These are phyloP conservation scores for Cystobasidium tubakii DNA, from an alignment of 768 basidiomycete genomes.

Conservation along the genomic window DNA sequence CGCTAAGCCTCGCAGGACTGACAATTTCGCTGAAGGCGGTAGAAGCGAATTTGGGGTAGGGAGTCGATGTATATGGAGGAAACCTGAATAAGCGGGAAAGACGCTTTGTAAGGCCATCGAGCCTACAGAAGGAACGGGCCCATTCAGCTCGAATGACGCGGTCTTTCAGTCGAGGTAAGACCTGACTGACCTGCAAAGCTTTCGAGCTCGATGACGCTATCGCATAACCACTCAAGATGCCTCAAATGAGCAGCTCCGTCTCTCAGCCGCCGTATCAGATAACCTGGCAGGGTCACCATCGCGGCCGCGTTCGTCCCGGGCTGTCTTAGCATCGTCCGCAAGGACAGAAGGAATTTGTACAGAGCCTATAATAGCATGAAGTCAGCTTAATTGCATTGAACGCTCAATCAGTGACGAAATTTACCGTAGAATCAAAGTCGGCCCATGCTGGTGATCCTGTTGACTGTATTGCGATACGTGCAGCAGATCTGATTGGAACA, in stretches of 20 bases:
- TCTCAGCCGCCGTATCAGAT: constrained; percentile 15
- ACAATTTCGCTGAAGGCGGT: constrained; percentile 74
- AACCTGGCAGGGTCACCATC: constrained; percentile 39
- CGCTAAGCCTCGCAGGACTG: constrained; percentile 71
- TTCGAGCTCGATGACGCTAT: constrained; percentile 41
- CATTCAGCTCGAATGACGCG: background rate
- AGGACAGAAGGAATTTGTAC: constrained; percentile 63
- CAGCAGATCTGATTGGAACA: too few species aligned
- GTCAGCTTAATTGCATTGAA: too few species aligned
- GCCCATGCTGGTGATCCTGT: constrained; percentile 49
- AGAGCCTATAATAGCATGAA: constrained; percentile 51
- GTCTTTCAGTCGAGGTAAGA: background rate
- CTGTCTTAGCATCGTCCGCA: constrained; percentile 53
- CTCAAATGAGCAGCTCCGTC: background rate
- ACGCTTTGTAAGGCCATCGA: constrained; percentile 67
- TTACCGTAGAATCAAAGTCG: constrained; percentile 41
- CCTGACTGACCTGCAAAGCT: constrained; percentile 39
- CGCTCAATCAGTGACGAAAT: too few species aligned
- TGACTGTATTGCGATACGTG: constrained; percentile 49
- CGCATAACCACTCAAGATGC: constrained; percentile 39
- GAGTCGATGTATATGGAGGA: constrained; percentile 68
- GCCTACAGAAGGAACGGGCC: constrained; percentile 52
- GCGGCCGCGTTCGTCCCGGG: constrained; percentile 4
- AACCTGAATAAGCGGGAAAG: constrained; percentile 81
- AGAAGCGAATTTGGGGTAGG: constrained; percentile 69